A percentile compares a stretch with the other conserved stretches of the same genome.
Conservation (phyloP, 192 early-diverging fungal species). For the Mortierella antarctica region DNA sequence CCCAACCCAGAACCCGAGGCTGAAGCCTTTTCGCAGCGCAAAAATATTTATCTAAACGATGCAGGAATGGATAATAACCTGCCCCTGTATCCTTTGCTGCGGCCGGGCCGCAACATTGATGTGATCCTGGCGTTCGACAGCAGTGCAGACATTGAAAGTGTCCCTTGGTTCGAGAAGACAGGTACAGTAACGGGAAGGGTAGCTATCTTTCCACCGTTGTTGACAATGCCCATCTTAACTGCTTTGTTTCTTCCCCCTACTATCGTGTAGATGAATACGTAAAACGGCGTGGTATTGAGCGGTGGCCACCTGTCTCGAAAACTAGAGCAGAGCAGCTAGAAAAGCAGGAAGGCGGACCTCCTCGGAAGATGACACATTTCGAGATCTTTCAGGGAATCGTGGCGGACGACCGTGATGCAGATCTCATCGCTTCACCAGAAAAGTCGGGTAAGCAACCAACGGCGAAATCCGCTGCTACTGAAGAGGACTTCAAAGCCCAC, state of each 20-base stretch:
- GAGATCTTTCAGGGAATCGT: slow-evolving; percentile 43
- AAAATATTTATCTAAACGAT: slow-evolving; percentile 72
- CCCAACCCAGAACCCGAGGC: slow-evolving; percentile 46
- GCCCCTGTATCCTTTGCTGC: slow-evolving; percentile 77
- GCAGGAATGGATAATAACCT: slow-evolving; percentile 86
- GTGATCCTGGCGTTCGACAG: slow-evolving; percentile 79
- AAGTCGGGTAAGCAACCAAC: not conserved
- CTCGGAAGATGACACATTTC: slow-evolving; percentile 64
- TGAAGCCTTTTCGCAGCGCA: slow-evolving; percentile 29
- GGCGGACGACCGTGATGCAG: slow-evolving; percentile 54
- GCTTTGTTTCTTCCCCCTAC: not conserved
- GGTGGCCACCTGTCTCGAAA: slow-evolving; percentile 63
- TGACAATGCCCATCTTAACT: not conserved
- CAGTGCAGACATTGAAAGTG: slow-evolving; percentile 75
- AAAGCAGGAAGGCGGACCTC: slow-evolving; percentile 45
- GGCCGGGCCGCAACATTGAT: slow-evolving; percentile 75
- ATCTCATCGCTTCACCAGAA: slow-evolving; percentile 47
- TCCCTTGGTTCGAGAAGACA: slow-evolving; percentile 71
- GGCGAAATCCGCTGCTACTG: not conserved
- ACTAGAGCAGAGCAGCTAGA: slow-evolving; percentile 38
- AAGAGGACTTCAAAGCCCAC: slow-evolving; percentile 11
- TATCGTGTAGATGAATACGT: slow-evolving; percentile 66
- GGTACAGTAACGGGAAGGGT: slow-evolving; percentile 41
- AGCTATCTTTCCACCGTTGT: not conserved
- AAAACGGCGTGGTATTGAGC: slow-evolving; percentile 62